A percentile compares a stretch with the other conserved stretches of the same genome.
These are phyloP conservation scores for Linum lewisii DNA, from an alignment of 345 rosid genomes.

Conservation along the genomic window DNA sequence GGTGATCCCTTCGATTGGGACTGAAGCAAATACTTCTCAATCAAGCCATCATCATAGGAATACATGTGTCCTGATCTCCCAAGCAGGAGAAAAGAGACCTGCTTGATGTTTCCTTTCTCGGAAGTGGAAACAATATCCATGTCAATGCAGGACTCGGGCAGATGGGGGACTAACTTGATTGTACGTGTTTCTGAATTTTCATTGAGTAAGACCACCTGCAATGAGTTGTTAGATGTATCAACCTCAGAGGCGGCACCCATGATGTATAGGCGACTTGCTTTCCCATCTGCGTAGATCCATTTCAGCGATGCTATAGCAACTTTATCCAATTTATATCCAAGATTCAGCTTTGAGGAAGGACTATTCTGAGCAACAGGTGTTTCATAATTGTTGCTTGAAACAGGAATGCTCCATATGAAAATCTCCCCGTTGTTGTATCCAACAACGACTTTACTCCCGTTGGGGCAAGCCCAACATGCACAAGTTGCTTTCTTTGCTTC, in stretches of 20 bases:
- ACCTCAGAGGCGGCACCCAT: slow-evolving; percentile 45
- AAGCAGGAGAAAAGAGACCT: slow-evolving; percentile 43
- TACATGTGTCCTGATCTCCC: slow-evolving; percentile 77
- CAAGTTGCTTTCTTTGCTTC: slow-evolving; percentile 69
- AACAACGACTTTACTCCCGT: slow-evolving; percentile 69
- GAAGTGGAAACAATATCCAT: slow-evolving; percentile 52
- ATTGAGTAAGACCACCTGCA: slow-evolving; percentile 69
- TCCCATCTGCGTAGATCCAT: slow-evolving; percentile 65
- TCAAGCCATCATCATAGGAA: slow-evolving; percentile 59
- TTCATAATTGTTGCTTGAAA: slow-evolving; percentile 20
- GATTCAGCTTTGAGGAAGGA: slow-evolving; percentile 61
- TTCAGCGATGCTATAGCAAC: slow-evolving; percentile 55
- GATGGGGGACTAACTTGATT: slow-evolving; percentile 59
- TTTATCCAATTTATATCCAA: slow-evolving; percentile 73
- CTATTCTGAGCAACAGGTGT: slow-evolving; percentile 26
- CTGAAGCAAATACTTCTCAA: slow-evolving; percentile 78
- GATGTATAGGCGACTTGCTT: slow-evolving; percentile 60
- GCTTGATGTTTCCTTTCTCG: slow-evolving; percentile 57
- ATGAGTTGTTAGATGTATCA: slow-evolving; percentile 33
- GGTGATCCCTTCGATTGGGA: slow-evolving; percentile 65
- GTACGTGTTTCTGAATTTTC: slow-evolving; percentile 71
- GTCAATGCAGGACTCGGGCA: slow-evolving; percentile 65
- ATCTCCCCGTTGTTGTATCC: slow-evolving; percentile 85
- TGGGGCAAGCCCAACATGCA: slow-evolving; percentile 85
- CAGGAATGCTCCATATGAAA: slow-evolving; percentile 56